phyloP scores from a whole-genome alignment of 2,329 filamentous ascomycete species.

The Knufia petricola region DNA sequence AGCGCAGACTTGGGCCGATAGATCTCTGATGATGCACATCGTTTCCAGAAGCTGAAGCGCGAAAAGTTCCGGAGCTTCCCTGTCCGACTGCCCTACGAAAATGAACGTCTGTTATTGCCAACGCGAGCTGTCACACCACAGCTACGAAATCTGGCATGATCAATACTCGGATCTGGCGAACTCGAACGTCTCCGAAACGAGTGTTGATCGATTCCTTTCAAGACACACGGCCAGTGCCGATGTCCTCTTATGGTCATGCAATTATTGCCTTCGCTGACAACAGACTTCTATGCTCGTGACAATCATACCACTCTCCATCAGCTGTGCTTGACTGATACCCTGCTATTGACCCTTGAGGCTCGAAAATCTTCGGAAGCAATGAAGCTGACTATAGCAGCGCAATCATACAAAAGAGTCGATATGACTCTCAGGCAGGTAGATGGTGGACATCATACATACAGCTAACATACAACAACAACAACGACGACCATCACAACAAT shows the following conservation, averaged over 20 bases:
- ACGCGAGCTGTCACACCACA: not conserved
- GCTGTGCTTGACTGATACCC: not conserved
- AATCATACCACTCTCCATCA: not conserved
- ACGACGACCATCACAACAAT: not conserved
- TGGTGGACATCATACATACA: not conserved
- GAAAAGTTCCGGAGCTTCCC: too few species aligned
- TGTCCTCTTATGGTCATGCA: not conserved
- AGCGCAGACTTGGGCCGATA: too few species aligned
- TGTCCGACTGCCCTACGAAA: too few species aligned
- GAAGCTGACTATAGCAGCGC: conserved; percentile 1
- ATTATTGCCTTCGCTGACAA: not conserved
- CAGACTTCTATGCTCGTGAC: not conserved
- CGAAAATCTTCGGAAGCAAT: not conserved
- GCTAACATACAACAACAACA: not conserved
- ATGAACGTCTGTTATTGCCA: not conserved
- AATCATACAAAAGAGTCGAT: not conserved
- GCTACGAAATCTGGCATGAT: too few species aligned
- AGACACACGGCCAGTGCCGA: not conserved
- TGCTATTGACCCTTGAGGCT: not conserved
- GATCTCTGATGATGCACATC: too few species aligned
- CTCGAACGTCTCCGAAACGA: not conserved
- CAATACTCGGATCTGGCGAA: too few species aligned
- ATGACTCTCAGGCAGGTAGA: not conserved
- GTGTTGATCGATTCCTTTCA: not conserved
- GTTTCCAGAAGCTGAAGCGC: too few species aligned